A percentile compares a stretch with the other conserved stretches of the same genome.
Conservation (phyloP, 495 filamentous ascomycete species). For the Talaromyces adpressus region DNA sequence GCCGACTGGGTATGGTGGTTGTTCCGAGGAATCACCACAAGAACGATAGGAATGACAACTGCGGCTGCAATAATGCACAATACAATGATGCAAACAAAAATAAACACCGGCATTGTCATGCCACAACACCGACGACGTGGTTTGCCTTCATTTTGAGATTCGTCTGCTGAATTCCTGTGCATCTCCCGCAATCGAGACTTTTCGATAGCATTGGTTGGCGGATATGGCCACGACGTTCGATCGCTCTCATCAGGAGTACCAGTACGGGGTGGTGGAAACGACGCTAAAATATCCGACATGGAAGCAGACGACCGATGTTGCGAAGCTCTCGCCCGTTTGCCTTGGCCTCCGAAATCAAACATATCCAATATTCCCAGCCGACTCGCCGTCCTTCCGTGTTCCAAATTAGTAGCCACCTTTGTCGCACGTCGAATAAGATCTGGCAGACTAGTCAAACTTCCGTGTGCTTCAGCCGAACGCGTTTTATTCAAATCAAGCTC, state of each 20-base stretch:
- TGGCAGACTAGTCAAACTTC: conserved; percentile 82
- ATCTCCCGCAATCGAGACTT: conserved; percentile 12
- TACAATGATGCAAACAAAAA: conserved; percentile 59
- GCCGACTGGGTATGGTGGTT: neutral
- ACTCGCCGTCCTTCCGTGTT: conserved; percentile 78
- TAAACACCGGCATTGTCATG: conserved; percentile 72
- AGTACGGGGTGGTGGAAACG: conserved; percentile 78
- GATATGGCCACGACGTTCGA: conserved; percentile 27
- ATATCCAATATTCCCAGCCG: conserved; percentile 46
- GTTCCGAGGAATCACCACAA: conserved; percentile 62
- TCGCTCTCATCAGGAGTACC: conserved; percentile 39
- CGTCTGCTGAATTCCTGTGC: neutral
- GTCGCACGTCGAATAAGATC: conserved; percentile 89
- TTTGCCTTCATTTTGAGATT: conserved; percentile 9
- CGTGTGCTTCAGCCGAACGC: conserved; percentile 69
- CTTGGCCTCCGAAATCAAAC: conserved; percentile 13
- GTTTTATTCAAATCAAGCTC: conserved; percentile 74
- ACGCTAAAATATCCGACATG: conserved; percentile 83
- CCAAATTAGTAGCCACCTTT: conserved; percentile 77
- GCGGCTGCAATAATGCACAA: conserved; percentile 78
- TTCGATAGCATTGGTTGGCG: neutral
- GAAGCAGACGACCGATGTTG: conserved; percentile 48
- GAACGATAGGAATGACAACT: conserved; percentile 75
- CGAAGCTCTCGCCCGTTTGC: conserved; percentile 14
- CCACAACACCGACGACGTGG: conserved; percentile 59